phyloP scores from a whole-genome alignment of 345 rosid species.

The Melaleuca quinquenervia region DNA sequence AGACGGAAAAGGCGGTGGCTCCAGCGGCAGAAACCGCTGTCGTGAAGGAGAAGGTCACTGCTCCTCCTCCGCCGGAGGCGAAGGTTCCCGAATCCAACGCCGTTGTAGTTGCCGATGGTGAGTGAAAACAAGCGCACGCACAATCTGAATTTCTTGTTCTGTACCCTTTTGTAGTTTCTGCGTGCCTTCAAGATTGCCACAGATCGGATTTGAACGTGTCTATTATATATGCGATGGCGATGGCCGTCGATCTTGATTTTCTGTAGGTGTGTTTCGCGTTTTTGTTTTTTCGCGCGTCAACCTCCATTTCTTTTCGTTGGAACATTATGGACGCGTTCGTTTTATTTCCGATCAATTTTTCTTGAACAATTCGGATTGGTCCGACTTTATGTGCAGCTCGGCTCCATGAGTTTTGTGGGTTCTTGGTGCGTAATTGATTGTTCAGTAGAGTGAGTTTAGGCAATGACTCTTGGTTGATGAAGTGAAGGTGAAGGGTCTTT shows the following conservation, averaged over 20 bases:
- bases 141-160: not conserved
- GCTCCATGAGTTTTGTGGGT: not conserved
- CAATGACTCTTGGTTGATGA: not conserved
- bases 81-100: not conserved
- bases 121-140: not conserved
- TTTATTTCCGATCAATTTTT: not conserved
- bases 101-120: not conserved
- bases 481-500: not conserved
- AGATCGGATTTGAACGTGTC: not conserved
- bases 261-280: not conserved
- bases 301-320: not conserved
- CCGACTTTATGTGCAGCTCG: not conserved
- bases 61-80: not conserved
- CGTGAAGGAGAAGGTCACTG: conserved; percentile 18
- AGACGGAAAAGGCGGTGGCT: conserved; percentile 19
- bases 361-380: not conserved
- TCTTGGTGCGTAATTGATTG: not conserved
- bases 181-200: not conserved
- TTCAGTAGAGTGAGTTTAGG: not conserved
- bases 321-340: not conserved
- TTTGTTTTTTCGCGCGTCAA: not conserved
- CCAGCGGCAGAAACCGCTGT: conserved; percentile 12
- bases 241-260: not conserved
- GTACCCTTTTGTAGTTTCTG: not conserved
- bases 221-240: not conserved